Evolutionary conservation across 2,329 filamentous ascomycete genomes (phyloP), one percentile per base, ranked within the genome.

Genomic region (Xylaria multiplex): DNA sequence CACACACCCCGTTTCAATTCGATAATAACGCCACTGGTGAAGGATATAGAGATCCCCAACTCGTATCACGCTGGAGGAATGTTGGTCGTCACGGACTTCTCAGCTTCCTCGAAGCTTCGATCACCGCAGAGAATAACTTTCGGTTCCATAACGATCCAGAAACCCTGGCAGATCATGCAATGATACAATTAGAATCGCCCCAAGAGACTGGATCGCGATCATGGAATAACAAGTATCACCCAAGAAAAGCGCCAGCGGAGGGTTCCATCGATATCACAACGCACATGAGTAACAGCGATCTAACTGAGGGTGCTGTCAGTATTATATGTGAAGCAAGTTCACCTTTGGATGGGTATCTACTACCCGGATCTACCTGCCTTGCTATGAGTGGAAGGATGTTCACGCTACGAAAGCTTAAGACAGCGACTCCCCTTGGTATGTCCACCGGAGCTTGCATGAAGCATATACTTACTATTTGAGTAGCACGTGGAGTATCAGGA

Each of bases 21-120:
- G 35, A 46, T 2, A 43, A 62, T 4, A 27, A 42, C 14, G 37
- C 22, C 14, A n/a, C 7, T 2, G 35, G 48, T 0, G 43, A 50
- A 27, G 62, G 65, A 2, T 65, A 61, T 43, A 53, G 65, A 46
- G 48, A 65, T 40, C 48, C 58, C 11, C 45, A 32, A 30, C 37
- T 56, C 27, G 54, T 67, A 35, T 9, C 35, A 27, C 52, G 40
- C n/a, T 65, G 53, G 62, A 59, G 58, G 46, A 65, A 67, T 40
- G 56, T 59, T 14, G 58, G 35, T 16, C 43, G 30, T 30, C 35
- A 65, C 9, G 65, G 54, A 11, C 54, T 65, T 2, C 45, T 65
- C n/a, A 59, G 58, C 30, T 67, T 67, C 32, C 58, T 67, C 22
- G 61, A 52, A 35, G 57, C 37, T 32, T 62, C 62, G 13, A 56